phyloP scores from a whole-genome alignment of 2,329 filamentous ascomycete species.

The Parafenestella ontariensis region DNA sequence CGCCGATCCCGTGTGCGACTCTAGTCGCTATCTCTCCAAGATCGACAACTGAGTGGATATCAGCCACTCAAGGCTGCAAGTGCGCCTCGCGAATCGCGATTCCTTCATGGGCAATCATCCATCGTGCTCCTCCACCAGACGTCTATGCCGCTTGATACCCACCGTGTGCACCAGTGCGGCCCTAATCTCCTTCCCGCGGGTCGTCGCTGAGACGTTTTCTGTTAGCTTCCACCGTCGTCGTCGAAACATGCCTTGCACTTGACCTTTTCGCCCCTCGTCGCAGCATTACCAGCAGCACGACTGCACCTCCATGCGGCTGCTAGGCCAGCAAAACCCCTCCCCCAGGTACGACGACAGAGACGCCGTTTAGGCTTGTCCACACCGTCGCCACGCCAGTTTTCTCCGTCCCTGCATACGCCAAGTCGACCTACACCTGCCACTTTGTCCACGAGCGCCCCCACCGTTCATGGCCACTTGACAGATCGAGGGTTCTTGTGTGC shows the following conservation, averaged over 20 bases:
- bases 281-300: conserved; percentile 3
- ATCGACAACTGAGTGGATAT: conserved; percentile 27
- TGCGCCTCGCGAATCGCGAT: not conserved
- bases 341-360: conserved; percentile 3
- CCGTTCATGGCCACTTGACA: conserved; percentile 32
- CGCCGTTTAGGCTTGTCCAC: conserved; percentile 15
- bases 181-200: not conserved
- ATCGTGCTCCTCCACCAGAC: conserved; percentile 5
- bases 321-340: conserved; percentile 6
- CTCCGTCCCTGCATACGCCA: conserved; percentile 33
- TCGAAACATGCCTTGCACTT: conserved; percentile 15
- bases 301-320: conserved; percentile 15
- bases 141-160: not conserved
- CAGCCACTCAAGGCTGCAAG: conserved; percentile 14
- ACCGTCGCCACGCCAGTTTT: conserved; percentile 17
- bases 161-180: conserved; percentile 5
- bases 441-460: conserved; percentile 4
- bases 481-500: not conserved
- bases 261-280: conserved; percentile 10
- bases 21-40: conserved; percentile 8
- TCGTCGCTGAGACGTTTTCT: conserved; percentile 2
- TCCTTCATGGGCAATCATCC: conserved; percentile 4
- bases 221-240: conserved; percentile 2
- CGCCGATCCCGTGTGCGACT: conserved; percentile 19
- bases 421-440: conserved; percentile 10